A percentile compares a stretch with the other conserved stretches of the same genome.
phyloP scores from a whole-genome alignment of 1,139 yeast genomes.

The Pichia sp. region DNA sequence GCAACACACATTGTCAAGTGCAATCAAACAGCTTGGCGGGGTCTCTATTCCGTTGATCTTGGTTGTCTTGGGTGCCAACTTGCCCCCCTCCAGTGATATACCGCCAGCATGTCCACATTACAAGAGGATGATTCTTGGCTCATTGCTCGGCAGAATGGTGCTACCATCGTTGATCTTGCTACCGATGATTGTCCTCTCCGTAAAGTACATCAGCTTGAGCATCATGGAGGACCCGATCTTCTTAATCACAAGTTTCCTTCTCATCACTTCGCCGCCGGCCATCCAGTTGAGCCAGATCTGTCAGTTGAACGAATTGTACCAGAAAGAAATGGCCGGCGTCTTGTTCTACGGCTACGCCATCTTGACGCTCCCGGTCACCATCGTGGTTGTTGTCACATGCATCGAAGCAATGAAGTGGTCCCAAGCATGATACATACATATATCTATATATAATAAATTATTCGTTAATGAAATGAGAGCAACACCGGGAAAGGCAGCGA shows the following conservation, averaged over 20 bases:
- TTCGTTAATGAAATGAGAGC: too few species aligned
- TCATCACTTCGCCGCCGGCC: slow-evolving; percentile 80
- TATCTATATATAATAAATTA: too few species aligned
- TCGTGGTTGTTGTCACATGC: slow-evolving; percentile 65
- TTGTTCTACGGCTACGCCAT: slow-evolving; percentile 82
- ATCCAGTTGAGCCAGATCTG: slow-evolving; percentile 80
- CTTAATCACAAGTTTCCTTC: slow-evolving; percentile 66
- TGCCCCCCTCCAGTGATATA: slow-evolving; percentile 60
- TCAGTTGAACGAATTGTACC: slow-evolving; percentile 70
- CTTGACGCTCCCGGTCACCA: slow-evolving; percentile 73
- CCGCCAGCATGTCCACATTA: slow-evolving; percentile 63
- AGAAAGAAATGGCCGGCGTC: slow-evolving; percentile 82
- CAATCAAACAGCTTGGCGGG: slow-evolving; percentile 74
- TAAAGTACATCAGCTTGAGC: slow-evolving; percentile 60
- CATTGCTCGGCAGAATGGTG: slow-evolving; percentile 71
- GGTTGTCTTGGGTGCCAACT: slow-evolving; percentile 71
- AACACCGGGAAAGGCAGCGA: too few species aligned
- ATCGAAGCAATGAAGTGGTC: slow-evolving; percentile 56
- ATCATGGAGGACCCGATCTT: slow-evolving; percentile 82
- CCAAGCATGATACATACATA: not conserved
- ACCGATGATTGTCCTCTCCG: slow-evolving; percentile 63
- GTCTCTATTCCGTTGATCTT: slow-evolving; percentile 85
- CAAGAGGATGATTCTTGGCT: slow-evolving; percentile 56
- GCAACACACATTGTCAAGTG: slow-evolving; percentile 70
- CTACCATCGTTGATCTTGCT: slow-evolving; percentile 63